Conservation (phyloP, 805 yeast species). For the Metschnikowia kunwiensis region DNA sequence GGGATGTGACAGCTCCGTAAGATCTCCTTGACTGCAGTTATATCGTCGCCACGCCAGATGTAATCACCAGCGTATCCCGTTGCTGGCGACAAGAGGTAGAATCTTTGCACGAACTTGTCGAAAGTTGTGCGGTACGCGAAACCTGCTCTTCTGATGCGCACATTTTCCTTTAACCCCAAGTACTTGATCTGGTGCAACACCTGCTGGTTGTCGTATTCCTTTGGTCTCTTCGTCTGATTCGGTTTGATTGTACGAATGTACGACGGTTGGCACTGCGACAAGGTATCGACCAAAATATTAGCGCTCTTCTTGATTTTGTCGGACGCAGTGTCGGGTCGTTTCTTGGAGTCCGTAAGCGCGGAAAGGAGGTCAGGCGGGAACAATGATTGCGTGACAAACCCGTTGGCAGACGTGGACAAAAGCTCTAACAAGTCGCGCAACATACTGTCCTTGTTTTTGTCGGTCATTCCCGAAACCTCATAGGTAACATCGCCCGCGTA, state of each 20-base stretch:
- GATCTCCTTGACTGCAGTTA: slow-evolving; percentile 50
- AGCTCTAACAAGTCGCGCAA: slow-evolving; percentile 83
- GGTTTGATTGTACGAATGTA: slow-evolving; percentile 98
- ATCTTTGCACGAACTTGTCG: slow-evolving; percentile 93
- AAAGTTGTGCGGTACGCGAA: slow-evolving; percentile 96
- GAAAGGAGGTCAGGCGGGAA: slow-evolving; percentile 40
- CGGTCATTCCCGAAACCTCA: slow-evolving; percentile 87
- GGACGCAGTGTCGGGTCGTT: slow-evolving; percentile 92
- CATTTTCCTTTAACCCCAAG: slow-evolving; percentile 94
- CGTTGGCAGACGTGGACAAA: slow-evolving; percentile 65
- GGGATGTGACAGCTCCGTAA: slow-evolving; percentile 65
- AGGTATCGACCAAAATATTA: slow-evolving; percentile 80
- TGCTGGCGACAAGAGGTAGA: slow-evolving; percentile 78
- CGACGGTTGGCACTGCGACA: slow-evolving; percentile 89
- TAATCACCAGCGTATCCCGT: slow-evolving; percentile 89
- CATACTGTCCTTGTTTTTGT: slow-evolving; percentile 93
- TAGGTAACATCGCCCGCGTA: slow-evolving; percentile 98
- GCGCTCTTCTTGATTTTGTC: slow-evolving; percentile 93
- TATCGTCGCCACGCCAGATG: slow-evolving; percentile 55
- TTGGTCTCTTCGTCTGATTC: slow-evolving; percentile 86
- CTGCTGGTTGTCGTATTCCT: slow-evolving; percentile 82
- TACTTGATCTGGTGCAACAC: slow-evolving; percentile 95
- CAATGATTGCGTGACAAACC: slow-evolving; percentile 57
- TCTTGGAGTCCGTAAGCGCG: slow-evolving; percentile 52
- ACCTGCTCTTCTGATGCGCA: slow-evolving; percentile 96